Conservation (phyloP, 495 filamentous ascomycete species). For the Penicillium macrosclerotiorum region DNA sequence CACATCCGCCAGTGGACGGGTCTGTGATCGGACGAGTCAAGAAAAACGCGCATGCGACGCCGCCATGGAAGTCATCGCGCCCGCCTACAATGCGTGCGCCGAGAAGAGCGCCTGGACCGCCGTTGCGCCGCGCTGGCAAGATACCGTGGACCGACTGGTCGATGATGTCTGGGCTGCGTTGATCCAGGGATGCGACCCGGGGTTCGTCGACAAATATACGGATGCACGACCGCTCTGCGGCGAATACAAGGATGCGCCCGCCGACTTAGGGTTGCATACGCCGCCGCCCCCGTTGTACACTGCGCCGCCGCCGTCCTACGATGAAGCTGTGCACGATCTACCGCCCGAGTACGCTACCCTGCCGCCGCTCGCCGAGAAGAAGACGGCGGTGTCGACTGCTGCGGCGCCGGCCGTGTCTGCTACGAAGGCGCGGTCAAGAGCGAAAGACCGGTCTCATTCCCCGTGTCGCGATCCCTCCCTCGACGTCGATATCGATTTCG, state of each 20-base stretch:
- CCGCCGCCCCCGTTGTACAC: conserved; percentile 21
- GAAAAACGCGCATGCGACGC: conserved; percentile 16
- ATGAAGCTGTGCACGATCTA: conserved; percentile 39
- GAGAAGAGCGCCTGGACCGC: conserved; percentile 1
- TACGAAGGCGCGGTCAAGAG: conserved; percentile 31
- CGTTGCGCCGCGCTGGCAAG: not conserved
- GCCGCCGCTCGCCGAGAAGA: conserved; percentile 30
- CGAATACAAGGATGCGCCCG: conserved; percentile 3
- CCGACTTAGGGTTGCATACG: conserved; percentile 10
- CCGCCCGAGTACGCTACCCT: conserved; percentile 41
- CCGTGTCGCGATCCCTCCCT: conserved; percentile 30
- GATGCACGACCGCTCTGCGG: too few species aligned
- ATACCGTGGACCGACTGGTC: conserved; percentile 7
- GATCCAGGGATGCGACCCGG: not conserved
- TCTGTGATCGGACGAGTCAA: conserved; percentile 13
- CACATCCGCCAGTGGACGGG: conserved; percentile 8
- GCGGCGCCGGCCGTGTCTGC: conserved; percentile 22
- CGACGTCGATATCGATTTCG: conserved; percentile 47
- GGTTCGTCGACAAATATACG: too few species aligned
- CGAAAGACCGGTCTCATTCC: conserved; percentile 36
- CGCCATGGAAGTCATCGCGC: conserved; percentile 16
- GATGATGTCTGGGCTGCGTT: conserved; percentile 17
- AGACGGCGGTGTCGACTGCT: conserved; percentile 6
- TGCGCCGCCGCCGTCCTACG: conserved; percentile 42
- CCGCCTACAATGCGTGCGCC: not conserved